Evolutionary conservation across 345 rosid genomes (phyloP).

Genomic region (Citropsis articulata): DNA sequence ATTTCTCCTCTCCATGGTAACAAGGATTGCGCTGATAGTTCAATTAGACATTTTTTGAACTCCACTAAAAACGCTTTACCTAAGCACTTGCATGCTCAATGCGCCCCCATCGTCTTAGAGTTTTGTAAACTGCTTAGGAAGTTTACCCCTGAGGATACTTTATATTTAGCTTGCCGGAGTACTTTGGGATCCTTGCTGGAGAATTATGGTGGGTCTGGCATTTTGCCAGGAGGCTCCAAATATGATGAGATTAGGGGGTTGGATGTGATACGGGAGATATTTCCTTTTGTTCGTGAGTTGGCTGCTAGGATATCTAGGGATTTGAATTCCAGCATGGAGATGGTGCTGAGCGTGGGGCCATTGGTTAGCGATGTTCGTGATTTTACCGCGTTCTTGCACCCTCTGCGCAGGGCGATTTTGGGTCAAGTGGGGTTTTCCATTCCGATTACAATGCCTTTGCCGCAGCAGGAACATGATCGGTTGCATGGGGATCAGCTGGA

Average conservation of each 20-base stretch:
- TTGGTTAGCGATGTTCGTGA: constrained; percentile 46
- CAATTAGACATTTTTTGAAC: constrained; percentile 55
- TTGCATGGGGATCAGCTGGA: constrained; percentile 39
- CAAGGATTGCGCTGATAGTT: constrained; percentile 49
- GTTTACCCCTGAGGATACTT: constrained; percentile 38
- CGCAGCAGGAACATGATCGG: constrained; percentile 26
- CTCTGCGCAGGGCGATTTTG: constrained; percentile 40
- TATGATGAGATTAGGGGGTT: constrained; percentile 25
- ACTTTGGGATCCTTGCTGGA: constrained; percentile 65
- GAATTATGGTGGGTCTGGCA: constrained; percentile 29
- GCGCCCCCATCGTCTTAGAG: constrained; percentile 64
- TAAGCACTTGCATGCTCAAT: constrained; percentile 40
- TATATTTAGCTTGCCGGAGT: constrained; percentile 68
- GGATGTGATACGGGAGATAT: constrained; percentile 47
- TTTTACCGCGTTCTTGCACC: constrained; percentile 58
- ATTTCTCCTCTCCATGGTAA: constrained; percentile 44
- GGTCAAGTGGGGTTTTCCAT: constrained; percentile 21
- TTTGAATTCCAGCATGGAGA: constrained; percentile 31
- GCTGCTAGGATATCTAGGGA: constrained; percentile 48
- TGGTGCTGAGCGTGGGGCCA: constrained; percentile 33
- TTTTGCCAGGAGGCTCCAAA: constrained; percentile 13
- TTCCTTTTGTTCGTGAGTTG: constrained; percentile 72
- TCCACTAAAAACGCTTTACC: constrained; percentile 34
- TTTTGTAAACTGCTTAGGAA: constrained; percentile 78
- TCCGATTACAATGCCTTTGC: constrained; percentile 45